phyloP scores from a whole-genome alignment of 768 basidiomycete genomes.

The Cystofilobasidium ferigula region DNA sequence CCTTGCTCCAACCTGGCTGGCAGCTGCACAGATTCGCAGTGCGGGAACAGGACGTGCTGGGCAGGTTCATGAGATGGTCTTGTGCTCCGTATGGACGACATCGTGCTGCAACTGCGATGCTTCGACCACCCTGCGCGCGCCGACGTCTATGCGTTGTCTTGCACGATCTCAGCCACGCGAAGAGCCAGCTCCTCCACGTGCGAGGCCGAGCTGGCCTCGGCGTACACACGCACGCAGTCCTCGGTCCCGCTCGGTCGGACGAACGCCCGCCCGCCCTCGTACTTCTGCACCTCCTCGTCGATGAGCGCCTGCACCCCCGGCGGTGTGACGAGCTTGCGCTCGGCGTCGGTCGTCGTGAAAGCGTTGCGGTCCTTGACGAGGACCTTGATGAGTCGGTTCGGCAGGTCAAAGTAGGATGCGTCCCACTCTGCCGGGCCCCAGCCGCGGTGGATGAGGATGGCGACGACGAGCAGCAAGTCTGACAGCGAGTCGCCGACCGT shows the following conservation, averaged over 20 bases:
- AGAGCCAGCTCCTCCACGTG: conserved; percentile 50
- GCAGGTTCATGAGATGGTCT: no score
- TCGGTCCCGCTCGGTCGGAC: conserved; percentile 96
- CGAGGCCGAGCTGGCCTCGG: conserved; percentile 63
- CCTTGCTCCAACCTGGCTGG: no score
- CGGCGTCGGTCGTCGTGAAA: conserved; percentile 88
- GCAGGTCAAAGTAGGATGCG: conserved; percentile 79
- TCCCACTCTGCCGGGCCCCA: conserved; percentile 79
- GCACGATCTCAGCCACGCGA: conserved; percentile 18
- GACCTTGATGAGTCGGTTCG: conserved; percentile 90
- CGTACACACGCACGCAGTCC: conserved; percentile 94
- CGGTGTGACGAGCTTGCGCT: conserved; percentile 73
- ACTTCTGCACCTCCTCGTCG: conserved; percentile 64
- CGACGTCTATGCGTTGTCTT: conserved; percentile 12
- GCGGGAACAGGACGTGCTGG: no score
- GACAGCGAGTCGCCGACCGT: conserved; percentile 95
- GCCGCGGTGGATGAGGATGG: conserved; percentile 74
- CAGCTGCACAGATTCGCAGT: no score
- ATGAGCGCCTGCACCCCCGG: conserved; percentile 67
- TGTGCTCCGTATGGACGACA: no score
- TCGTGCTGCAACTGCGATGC: no score
- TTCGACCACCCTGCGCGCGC: no score
- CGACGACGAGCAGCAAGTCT: conserved; percentile 89
- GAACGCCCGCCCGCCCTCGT: conserved; percentile 77
- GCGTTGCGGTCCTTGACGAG: conserved; percentile 65